phyloP scores from a whole-genome alignment of 1,284 basidiomycete genomes.

The Microbotryum lychnidis-dioicae region DNA sequence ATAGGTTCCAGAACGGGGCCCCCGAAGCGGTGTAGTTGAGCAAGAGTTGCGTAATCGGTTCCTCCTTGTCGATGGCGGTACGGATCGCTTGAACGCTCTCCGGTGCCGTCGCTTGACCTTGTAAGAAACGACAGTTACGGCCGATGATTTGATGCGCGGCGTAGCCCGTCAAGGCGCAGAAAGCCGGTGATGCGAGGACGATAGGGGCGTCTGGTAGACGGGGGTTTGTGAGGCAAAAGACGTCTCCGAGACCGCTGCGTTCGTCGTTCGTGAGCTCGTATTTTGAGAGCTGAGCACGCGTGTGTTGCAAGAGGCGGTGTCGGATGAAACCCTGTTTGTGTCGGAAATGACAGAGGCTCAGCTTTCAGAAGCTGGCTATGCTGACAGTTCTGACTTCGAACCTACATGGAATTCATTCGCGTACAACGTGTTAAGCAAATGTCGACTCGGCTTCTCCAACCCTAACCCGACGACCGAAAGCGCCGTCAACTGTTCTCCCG shows the following conservation, averaged over 20 bases:
- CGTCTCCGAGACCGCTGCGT: conserved; percentile 21
- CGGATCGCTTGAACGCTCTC: conserved; percentile 26
- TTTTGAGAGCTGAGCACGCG: conserved; percentile 12
- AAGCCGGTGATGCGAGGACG: conserved; percentile 32
- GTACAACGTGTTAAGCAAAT: conserved; percentile 12
- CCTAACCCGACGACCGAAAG: neutral
- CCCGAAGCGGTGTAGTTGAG: conserved; percentile 35
- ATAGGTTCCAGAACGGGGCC: conserved; percentile 33
- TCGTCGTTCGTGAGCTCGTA: conserved; percentile 7
- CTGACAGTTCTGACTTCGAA: neutral
- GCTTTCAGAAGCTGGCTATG: too few species aligned
- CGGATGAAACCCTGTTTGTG: too few species aligned
- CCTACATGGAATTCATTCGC: neutral
- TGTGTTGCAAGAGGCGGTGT: conserved; percentile 15
- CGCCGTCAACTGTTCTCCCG: too few species aligned
- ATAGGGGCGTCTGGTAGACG: conserved; percentile 33
- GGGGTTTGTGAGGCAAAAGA: conserved; percentile 20
- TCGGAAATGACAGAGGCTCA: too few species aligned
- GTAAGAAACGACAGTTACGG: conserved; percentile 37
- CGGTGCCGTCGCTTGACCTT: conserved; percentile 29
- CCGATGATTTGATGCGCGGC: conserved; percentile 32
- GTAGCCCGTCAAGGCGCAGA: conserved; percentile 34
- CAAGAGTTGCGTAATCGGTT: conserved; percentile 30
- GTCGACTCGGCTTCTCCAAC: conserved; percentile 4
- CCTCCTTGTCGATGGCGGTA: conserved; percentile 23